Conservation (phyloP, 371 early-diverging fungal genomes). For the Umbelopsis sp. region DNA sequence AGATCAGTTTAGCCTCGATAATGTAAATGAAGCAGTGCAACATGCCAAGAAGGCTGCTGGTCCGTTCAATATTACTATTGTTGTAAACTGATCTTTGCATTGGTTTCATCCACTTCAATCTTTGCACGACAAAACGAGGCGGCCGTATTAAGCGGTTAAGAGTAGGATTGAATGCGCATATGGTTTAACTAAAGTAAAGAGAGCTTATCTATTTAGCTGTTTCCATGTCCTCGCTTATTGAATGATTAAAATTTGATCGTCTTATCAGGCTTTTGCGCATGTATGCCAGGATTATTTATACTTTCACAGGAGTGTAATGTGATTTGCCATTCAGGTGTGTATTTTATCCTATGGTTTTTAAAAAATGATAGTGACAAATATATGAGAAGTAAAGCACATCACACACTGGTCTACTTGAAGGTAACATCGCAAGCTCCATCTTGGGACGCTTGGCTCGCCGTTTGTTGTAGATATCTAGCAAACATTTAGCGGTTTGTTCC, state of each 20-base stretch:
- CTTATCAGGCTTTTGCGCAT: too few species aligned
- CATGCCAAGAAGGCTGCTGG: not conserved
- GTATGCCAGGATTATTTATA: not conserved
- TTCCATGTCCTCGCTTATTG: not conserved
- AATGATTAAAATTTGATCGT: not conserved
- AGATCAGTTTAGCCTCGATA: conserved; percentile 9
- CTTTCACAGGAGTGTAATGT: not conserved
- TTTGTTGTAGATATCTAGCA: not conserved
- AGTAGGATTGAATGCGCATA: too few species aligned
- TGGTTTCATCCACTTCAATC: not conserved
- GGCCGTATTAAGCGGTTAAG: too few species aligned
- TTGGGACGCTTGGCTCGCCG: too few species aligned
- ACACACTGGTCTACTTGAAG: too few species aligned
- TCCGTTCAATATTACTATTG: conserved; percentile 21
- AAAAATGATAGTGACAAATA: too few species aligned
- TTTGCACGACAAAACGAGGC: not conserved
- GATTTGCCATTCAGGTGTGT: too few species aligned
- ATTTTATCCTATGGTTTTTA: too few species aligned
- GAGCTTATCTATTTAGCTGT: too few species aligned
- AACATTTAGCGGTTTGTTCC: conserved; percentile 39
- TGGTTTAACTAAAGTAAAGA: too few species aligned
- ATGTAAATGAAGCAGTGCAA: not conserved
- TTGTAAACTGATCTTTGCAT: conserved; percentile 14
- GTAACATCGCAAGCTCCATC: too few species aligned
- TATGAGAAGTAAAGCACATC: too few species aligned